Conservation (phyloP, 371 early-diverging fungal genomes). For the Mortierella sp. region DNA sequence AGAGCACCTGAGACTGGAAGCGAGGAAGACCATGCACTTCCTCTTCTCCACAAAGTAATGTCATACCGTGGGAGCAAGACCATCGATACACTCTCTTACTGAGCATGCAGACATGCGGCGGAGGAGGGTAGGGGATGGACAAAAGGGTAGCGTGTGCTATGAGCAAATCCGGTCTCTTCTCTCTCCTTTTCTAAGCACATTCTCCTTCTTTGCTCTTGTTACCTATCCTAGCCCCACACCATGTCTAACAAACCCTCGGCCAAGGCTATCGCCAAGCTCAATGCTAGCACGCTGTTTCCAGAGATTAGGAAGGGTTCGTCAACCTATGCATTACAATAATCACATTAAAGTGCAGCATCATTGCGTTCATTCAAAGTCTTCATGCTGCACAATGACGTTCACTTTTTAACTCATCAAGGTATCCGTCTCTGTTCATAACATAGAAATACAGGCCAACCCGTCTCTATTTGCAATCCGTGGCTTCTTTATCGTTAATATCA, state of each 20-base stretch:
- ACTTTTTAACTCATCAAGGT: background rate
- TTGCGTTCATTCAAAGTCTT: background rate
- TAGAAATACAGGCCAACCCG: constrained; percentile 44
- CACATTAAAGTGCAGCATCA: background rate
- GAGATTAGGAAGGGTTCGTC: constrained; percentile 47
- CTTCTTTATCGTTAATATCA: constrained; percentile 49
- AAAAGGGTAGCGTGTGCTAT: too few species aligned
- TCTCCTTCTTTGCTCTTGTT: too few species aligned
- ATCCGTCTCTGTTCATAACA: background rate
- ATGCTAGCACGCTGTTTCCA: constrained; percentile 50
- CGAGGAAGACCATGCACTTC: too few species aligned
- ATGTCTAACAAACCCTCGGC: constrained; percentile 45
- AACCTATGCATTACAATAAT: background rate
- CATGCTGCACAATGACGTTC: background rate
- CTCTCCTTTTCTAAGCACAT: background rate
- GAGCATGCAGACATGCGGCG: too few species aligned
- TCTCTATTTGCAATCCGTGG: constrained; percentile 47
- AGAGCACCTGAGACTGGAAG: too few species aligned
- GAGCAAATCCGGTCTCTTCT: too few species aligned
- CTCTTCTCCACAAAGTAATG: too few species aligned
- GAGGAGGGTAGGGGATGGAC: too few species aligned
- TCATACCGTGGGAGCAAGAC: too few species aligned
- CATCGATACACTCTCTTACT: too few species aligned
- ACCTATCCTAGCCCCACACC: too few species aligned
- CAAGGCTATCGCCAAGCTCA: constrained; percentile 49